Conservation (phyloP, 2,329 filamentous ascomycete species). For the Ophiostoma angusticollis region DNA sequence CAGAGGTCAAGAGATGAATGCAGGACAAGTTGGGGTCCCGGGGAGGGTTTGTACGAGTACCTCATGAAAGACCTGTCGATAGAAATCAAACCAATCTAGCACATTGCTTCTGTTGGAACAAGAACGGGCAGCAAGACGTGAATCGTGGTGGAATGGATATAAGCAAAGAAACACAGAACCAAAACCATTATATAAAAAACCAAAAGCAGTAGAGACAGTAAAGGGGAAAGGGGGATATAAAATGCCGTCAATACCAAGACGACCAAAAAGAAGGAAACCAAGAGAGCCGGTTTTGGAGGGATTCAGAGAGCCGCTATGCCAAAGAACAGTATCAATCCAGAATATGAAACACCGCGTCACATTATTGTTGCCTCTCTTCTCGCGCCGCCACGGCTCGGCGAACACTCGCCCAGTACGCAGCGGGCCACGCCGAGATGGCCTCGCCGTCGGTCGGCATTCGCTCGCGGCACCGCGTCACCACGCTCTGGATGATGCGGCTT, state of each 20-base stretch:
- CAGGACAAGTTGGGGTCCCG: too few relatives aligned
- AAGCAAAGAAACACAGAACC: too few relatives aligned
- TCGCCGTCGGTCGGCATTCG: slow-evolving; percentile 47
- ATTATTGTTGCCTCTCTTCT: slow-evolving; percentile 14
- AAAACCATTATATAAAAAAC: too few relatives aligned
- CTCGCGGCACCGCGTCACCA: slow-evolving; percentile 45
- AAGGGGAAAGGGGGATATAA: slow-evolving; percentile 14
- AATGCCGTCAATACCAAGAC: slow-evolving; percentile 3
- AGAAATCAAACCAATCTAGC: too few relatives aligned
- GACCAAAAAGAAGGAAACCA: not conserved
- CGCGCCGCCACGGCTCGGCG: slow-evolving; percentile 33
- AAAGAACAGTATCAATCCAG: not conserved
- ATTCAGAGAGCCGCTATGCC: too few relatives aligned
- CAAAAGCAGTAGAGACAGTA: not conserved
- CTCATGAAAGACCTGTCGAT: too few relatives aligned
- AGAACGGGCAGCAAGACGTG: too few relatives aligned
- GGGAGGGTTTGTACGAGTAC: too few relatives aligned
- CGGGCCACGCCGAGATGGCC: slow-evolving; percentile 41
- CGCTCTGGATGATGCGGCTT: slow-evolving; percentile 48
- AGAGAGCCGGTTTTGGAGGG: too few relatives aligned
- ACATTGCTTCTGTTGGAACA: too few relatives aligned
- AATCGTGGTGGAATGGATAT: too few relatives aligned
- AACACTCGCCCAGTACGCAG: slow-evolving; percentile 48
- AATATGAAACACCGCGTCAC: not conserved
- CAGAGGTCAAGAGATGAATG: too few relatives aligned